phyloP scores from a whole-genome alignment of 164 flowering plant species.

The Aristolochia contorta region DNA sequence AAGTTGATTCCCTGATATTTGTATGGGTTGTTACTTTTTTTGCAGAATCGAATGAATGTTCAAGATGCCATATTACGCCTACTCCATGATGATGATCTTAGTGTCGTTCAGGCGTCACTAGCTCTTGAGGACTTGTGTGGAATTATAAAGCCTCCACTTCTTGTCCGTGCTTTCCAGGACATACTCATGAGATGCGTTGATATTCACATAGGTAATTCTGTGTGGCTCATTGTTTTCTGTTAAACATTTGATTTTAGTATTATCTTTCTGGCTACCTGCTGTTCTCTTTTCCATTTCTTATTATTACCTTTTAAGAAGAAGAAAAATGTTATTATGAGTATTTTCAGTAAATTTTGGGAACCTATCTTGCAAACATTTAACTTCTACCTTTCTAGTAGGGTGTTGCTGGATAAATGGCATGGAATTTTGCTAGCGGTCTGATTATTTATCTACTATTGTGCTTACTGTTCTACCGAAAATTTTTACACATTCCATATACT shows the following conservation, averaged over 20 bases:
- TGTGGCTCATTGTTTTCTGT: background rate
- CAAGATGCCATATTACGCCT: slow-evolving; percentile 55
- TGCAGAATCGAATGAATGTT: slow-evolving; percentile 47
- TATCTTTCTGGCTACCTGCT: background rate
- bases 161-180: slow-evolving; percentile 39
- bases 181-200: slow-evolving; percentile 42
- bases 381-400: too few species aligned
- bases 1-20: too few species aligned
- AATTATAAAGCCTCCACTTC: slow-evolving; percentile 24
- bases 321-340: too few species aligned
- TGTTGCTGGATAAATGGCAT: too few species aligned
- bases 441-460: too few species aligned
- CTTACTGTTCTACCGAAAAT: too few species aligned
- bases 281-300: too few species aligned
- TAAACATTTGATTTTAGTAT: background rate
- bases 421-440: too few species aligned
- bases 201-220: slow-evolving; percentile 34
- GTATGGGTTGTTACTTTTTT: background rate
- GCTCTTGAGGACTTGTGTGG: slow-evolving; percentile 42
- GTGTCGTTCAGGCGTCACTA: slow-evolving; percentile 58
- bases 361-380: too few species aligned
- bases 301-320: too few species aligned
- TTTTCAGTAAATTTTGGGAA: too few species aligned
- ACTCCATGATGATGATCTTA: slow-evolving; percentile 69
- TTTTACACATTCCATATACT: too few species aligned